Conservation (phyloP, 2,329 filamentous ascomycete species). For the Pseudogymnoascus sp. region DNA sequence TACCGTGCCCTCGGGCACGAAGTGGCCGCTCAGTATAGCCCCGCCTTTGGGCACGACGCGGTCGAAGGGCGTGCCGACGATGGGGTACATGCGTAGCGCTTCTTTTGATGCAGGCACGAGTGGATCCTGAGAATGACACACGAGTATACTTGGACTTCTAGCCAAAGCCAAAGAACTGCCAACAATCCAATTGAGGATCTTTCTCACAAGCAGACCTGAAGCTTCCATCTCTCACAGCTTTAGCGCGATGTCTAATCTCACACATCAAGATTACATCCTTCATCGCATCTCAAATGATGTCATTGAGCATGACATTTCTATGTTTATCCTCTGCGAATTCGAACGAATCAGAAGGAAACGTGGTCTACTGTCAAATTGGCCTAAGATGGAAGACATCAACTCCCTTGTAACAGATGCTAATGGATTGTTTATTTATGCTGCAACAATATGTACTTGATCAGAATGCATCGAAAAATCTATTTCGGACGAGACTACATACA, state of each 20-base stretch:
- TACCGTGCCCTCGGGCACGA: slow-evolving; percentile 10
- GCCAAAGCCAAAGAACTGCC: slow-evolving; percentile 15
- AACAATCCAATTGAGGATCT: slow-evolving; percentile 26
- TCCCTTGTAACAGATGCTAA: slow-evolving; percentile 25
- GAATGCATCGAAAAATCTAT: no score
- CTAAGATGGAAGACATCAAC: slow-evolving; percentile 19
- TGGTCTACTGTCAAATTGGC: slow-evolving; percentile 25
- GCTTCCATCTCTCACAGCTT: slow-evolving; percentile 33
- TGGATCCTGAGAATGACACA: slow-evolving; percentile 23
- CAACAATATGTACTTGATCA: slow-evolving; percentile 28
- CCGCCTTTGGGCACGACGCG: slow-evolving; percentile 9
- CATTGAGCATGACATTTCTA: slow-evolving; percentile 32
- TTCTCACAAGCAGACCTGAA: slow-evolving; percentile 38
- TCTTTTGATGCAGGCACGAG: slow-evolving; percentile 28
- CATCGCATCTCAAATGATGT: slow-evolving; percentile 29
- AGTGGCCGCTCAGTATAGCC: background rate
- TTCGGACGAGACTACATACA: no score
- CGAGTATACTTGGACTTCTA: slow-evolving; percentile 27
- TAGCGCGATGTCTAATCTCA: slow-evolving; percentile 18
- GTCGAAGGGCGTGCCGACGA: background rate
- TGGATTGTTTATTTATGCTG: slow-evolving; percentile 32
- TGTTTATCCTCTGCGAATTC: slow-evolving; percentile 30
- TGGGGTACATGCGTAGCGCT: slow-evolving; percentile 10
- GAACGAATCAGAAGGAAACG: slow-evolving; percentile 19
- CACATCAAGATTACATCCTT: slow-evolving; percentile 30